Evolutionary conservation across 108 stramenopile genomes (phyloP).

Genomic region (Nitzschia palea): DNA sequence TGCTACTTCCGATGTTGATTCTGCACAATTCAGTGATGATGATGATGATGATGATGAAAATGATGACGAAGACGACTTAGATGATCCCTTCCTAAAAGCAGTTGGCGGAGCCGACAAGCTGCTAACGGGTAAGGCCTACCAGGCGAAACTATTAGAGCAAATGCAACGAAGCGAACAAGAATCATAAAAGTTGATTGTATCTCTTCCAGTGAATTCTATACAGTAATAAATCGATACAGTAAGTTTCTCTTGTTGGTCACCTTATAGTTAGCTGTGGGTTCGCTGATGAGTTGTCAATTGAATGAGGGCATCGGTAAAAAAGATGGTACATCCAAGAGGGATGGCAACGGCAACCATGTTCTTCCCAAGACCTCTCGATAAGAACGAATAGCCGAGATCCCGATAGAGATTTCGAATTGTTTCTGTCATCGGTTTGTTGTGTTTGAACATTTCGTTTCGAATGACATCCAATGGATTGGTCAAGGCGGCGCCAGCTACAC

Average conservation of each 20-base stretch:
- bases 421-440: constrained; percentile 64
- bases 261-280: not conserved
- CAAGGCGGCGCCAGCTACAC: constrained; percentile 91
- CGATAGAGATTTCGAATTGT: constrained; percentile 45
- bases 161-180: not conserved
- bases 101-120: constrained; percentile 76
- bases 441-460: constrained; percentile 97
- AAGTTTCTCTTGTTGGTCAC: not conserved
- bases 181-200: not conserved
- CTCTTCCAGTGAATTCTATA: too few relatives aligned
- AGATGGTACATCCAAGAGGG: constrained; percentile 93
- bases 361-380: constrained; percentile 81
- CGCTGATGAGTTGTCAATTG: constrained; percentile 31
- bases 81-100: constrained; percentile 82
- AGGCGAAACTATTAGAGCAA: constrained; percentile 56
- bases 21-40: not conserved
- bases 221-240: not conserved
- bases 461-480: constrained; percentile 98
- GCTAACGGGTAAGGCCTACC: constrained; percentile 81
- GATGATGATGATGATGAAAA: constrained; percentile 21
- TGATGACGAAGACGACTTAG: constrained; percentile 53
- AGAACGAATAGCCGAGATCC: constrained; percentile 62
- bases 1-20: constrained; percentile 25
- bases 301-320: constrained; percentile 87
- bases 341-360: constrained; percentile 95